Conservation (phyloP, 169 alveolate species). For the Miamiensis avidus region DNA sequence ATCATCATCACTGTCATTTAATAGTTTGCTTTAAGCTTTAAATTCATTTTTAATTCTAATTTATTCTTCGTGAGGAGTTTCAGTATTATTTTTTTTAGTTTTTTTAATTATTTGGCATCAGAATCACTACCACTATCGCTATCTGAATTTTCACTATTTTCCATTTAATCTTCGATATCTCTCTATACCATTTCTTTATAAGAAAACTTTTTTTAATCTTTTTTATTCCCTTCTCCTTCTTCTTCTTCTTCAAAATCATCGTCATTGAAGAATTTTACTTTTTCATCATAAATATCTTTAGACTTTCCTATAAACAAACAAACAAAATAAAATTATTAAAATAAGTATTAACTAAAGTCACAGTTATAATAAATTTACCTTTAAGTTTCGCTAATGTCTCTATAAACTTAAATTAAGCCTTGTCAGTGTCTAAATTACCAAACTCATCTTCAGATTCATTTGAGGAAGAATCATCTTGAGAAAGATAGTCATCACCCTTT, state of each 20-base stretch:
- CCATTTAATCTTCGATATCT: constrained; percentile 41
- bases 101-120: constrained; percentile 10
- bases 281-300: not conserved
- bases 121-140: constrained; percentile 7
- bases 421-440: constrained; percentile 45
- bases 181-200: constrained; percentile 48
- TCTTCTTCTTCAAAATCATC: constrained; percentile 48
- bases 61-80: constrained; percentile 52
- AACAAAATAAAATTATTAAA: not conserved
- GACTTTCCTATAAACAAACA: not conserved
- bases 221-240: constrained; percentile 4
- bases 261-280: constrained; percentile 37
- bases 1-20: constrained; percentile 1
- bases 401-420: constrained; percentile 47
- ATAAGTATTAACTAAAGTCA: not conserved
- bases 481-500: not conserved
- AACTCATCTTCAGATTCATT: constrained; percentile 44
- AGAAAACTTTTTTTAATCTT: constrained; percentile 35
- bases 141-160: constrained; percentile 16
- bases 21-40: constrained; percentile 36
- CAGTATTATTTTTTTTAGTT: constrained; percentile 14
- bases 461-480: not conserved
- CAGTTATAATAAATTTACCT: not conserved
- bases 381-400: constrained; percentile 52
- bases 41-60: constrained; percentile 56